Evolutionary conservation across 768 basidiomycete genomes (phyloP), one percentile per base, ranked within the genome.

Genomic region (Boletus subparvulus): DNA sequence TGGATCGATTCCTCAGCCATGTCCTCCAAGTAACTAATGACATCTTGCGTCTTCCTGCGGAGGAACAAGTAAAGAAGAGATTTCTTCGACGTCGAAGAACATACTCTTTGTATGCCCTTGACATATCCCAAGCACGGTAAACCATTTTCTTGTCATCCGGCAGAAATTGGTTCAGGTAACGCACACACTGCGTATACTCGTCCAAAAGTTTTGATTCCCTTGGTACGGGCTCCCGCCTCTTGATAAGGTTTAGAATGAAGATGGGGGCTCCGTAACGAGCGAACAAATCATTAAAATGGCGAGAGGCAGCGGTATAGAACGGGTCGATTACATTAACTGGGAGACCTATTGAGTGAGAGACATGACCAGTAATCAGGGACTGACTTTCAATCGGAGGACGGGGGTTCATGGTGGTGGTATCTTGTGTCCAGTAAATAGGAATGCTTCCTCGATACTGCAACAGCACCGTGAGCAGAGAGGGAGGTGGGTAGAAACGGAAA

Each of bases 71-170:
- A 17, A 55, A 30, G 30, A 41, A 30, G 24, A 33, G 14, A 11
- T 28, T 12, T 1, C 4, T 1, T 36, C 19, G 8, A 50, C 11
- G 9, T 21, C 19, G 35, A 39, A 68, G 4, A 30, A 59, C 80
- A n/a, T 63, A 92, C 94, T 93, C 91, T 70, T 97, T 97, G 61
- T 94, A 92, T 3, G 95, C 94, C 40, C 90, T 81, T 5, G 89
- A 87, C 91, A 98, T 97, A 70, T 99, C 97, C 92, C 94, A 99
- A 14, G 94, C 85, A 42, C 92, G 84, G 68, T 98, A 97, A 14
- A 86, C 79, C 85, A 99, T 92, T 75, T 87, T 86, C 74, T 90
- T 88, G 28, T 79, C 87, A 8, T 79, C 78, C 0, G 97, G 96
- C 13, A 99, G 73, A 73, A 97, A 98, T 69, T 99, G 96, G 60